A percentile compares a stretch with the other conserved stretches of the same genome.
These are phyloP conservation scores for Fagus sylvatica DNA, from an alignment of 306 rosid species.

Conservation along the genomic window DNA sequence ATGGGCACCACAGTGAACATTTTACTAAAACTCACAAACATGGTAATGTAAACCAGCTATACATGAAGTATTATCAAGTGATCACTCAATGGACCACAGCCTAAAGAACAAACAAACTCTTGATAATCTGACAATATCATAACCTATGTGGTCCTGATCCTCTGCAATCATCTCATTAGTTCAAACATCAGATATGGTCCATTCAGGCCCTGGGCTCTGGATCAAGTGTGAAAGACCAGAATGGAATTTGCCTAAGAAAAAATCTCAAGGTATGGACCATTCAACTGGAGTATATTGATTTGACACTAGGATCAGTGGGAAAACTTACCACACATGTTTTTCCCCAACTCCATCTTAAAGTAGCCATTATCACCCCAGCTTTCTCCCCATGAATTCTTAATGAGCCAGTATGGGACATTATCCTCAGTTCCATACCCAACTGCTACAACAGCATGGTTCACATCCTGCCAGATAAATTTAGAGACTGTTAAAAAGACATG, in stretches of 20 bases:
- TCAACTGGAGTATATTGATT: not conserved
- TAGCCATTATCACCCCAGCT: constrained; percentile 89
- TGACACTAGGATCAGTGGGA: not conserved
- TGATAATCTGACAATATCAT: not conserved
- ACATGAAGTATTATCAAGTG: no score
- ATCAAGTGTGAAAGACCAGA: not conserved
- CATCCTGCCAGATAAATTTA: constrained; percentile 66
- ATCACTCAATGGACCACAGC: no score
- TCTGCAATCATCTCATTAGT: not conserved
- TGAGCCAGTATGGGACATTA: constrained; percentile 77
- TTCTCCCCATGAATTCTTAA: constrained; percentile 91
- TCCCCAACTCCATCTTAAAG: constrained; percentile 94
- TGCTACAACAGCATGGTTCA: constrained; percentile 96
- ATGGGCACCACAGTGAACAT: no score
- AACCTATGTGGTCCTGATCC: no score
- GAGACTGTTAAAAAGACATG: constrained; percentile 2
- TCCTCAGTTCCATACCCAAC: constrained; percentile 90
- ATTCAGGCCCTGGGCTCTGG: not conserved
- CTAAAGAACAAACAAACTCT: no score
- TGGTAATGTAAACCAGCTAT: no score
- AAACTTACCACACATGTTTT: constrained; percentile 95
- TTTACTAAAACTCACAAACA: no score
- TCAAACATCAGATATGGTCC: not conserved
- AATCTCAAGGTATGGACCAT: no score
- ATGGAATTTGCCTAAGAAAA: not conserved